Base-by-base conservation (phyloP, 1,284 basidiomycete genomes). In the Macrocystidia cucumis region DNA sequence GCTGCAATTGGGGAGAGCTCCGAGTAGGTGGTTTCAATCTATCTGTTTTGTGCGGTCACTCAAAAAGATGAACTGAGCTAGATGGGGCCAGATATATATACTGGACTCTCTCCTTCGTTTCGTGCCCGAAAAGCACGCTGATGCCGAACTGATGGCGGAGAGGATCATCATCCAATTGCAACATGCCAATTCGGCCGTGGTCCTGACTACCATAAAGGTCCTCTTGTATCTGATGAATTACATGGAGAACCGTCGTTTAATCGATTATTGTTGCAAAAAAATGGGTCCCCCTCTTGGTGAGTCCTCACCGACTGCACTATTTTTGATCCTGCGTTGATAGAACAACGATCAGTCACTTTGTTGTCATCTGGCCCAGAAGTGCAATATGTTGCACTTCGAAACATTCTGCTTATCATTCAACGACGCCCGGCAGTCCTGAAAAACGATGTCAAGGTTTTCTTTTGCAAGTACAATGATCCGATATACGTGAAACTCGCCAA, bases 401-500 rank as follows among this genome's bases (percentile, higher is more conserved):
- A 98, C 56, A 98, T 99, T 52, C 76, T 98, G 28, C 75, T 98
- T 20, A 90, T 98, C 47, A 91, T 98, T 41, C 96, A 98, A 60
- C 77, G 96, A 39, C 74, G 96, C 34, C 92, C 95, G 5, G 64
- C 83, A 25, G 90, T 98, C 9, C 68, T 99, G 34, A 87, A 91
- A 59, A 96, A 97, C 58, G 95, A 98, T 53, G 93, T 99, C 57
- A 89, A 92, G 45, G 91, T 97, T 13, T 98, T 99, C 64, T 99
- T 98, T 64, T 98, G 93, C 82, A 98, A 98, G 61, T 98, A 98
- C 63, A 98, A 98, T 55, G 96, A 98, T 54, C 96, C 96, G 2
- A 91, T 96, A 44, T 99, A 98, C 59, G 91, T 98, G 60, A 98
- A 98, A 59, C 74, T 98, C 23, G 93, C 93, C 35, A 98, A 99